Evolutionary conservation across 78 protist genomes (phyloP), one percentile per base, ranked within the genome.

Genomic region (Blattamonas nauphoetae): DNA sequence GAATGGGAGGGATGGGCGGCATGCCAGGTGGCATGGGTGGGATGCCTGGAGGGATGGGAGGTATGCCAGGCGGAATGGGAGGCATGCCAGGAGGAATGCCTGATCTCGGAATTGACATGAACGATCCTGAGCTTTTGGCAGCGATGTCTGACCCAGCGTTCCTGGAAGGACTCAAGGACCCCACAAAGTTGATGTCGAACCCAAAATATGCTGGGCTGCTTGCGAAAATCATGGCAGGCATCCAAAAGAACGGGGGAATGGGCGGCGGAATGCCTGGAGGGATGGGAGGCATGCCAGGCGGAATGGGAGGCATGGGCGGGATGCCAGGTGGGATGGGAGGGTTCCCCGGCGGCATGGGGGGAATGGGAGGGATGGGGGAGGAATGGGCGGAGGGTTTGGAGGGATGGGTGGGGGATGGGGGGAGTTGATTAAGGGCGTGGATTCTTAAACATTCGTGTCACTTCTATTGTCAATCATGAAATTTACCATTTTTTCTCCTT

Each of bases 1-100:
- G 83, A 4, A 79, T 79, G 83, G 83, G 83, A 4, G 83, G 83
- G 21, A 55, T 55, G 71, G 71, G 71, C 71, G 71, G 71, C 21
- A 55, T 55, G 71, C 71, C 71, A 55, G 71, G 71, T 55, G 71
- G 71, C 21, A 55, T 55, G 71, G 71, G 71, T 55, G 71, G 71
- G 11, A 55, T 55, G 71, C 38, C 38, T 55, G 71, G 71, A 55
- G 21, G 11, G 71, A 11, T 21, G 38, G 71, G 71, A 55, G 21
- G n/a, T n/a, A n/a, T n/a, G n/a, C n/a, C 21, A 21, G 71, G 71
- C 21, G 71, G 71, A 55, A 55, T 55, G 71, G 71, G 71, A 55
- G 71, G 71, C 11, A 55, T 55, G 71, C 71, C 71, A 55, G 71
- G 71, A 55, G 71, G 71, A 29, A 21, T 21, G 21, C 71, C 71